phyloP scores from a whole-genome alignment of 768 basidiomycete genomes.

The Fistulinella prunicolor region DNA sequence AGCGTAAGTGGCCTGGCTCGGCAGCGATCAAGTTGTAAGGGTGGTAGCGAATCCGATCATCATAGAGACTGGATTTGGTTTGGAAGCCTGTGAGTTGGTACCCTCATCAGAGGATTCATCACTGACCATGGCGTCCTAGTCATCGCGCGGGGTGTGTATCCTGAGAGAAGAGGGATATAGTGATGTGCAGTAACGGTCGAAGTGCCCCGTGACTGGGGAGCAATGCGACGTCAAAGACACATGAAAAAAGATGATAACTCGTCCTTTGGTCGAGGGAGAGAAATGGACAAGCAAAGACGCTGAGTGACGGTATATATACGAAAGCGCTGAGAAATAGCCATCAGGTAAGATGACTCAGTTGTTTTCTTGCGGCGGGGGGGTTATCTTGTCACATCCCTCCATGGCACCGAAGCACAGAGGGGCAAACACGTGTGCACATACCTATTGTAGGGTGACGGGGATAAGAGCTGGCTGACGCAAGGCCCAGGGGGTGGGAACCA shows the following conservation, averaged over 20 bases:
- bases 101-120: not conserved
- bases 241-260: constrained; percentile 12
- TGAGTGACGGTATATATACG: constrained; percentile 15
- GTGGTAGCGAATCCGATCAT: constrained; percentile 1
- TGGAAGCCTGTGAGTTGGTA: not conserved
- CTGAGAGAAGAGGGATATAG: not conserved
- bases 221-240: constrained; percentile 9
- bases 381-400: constrained; percentile 16
- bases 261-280: constrained; percentile 3
- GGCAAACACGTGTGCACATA: constrained; percentile 19
- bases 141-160: constrained; percentile 9
- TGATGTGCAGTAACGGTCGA: not conserved
- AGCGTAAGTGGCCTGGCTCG: not conserved
- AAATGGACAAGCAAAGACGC: constrained; percentile 5
- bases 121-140: constrained; percentile 8
- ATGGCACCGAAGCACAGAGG: constrained; percentile 13
- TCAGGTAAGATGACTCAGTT: constrained; percentile 11
- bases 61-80: constrained; percentile 7
- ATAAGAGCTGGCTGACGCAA: constrained; percentile 4
- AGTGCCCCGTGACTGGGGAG: constrained; percentile 10
- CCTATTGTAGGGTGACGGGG: constrained; percentile 13
- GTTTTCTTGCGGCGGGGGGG: constrained; percentile 2
- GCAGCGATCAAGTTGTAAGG: not conserved
- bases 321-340: constrained; percentile 11
- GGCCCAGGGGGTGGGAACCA: constrained; percentile 17